Percentiles rank a stretch among this genome's conserved stretches.
These are phyloP conservation scores for Scutellaria baicalensis DNA, from an alignment of 257 asterid genomes.

Conservation along the genomic window DNA sequence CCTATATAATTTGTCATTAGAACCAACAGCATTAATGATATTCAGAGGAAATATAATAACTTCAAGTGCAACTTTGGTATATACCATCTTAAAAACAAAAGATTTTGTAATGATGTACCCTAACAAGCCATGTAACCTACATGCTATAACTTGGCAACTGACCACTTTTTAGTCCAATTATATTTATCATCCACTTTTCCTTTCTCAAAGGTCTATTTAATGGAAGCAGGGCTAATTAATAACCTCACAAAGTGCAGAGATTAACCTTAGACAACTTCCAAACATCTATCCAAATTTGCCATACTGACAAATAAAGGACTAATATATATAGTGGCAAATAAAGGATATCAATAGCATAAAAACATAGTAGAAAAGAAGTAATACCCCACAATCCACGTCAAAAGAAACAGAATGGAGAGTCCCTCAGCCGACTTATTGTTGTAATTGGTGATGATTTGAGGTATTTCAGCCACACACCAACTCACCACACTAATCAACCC, in stretches of 20 bases:
- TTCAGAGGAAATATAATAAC: background rate
- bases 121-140: background rate
- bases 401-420: slow-evolving; percentile 46
- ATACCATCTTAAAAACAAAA: background rate
- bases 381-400: slow-evolving; percentile 77
- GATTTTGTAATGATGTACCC: background rate
- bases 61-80: background rate
- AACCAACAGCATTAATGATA: background rate
- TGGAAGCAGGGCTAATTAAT: background rate
- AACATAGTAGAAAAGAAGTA: background rate
- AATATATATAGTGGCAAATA: no score
- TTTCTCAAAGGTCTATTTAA: background rate
- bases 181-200: background rate
- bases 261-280: slow-evolving; percentile 2
- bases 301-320: background rate
- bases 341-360: background rate
- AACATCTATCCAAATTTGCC: background rate
- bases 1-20: background rate
- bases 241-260: background rate
- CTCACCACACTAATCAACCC: slow-evolving; percentile 54
- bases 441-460: slow-evolving; percentile 62
- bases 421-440: slow-evolving; percentile 52
- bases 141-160: background rate
- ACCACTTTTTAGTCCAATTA: background rate
- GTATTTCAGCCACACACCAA: slow-evolving; percentile 76